Percentiles rank a stretch among this genome's conserved stretches.
These are phyloP conservation scores for Sclerotinia spermophila DNA, from an alignment of 2,329 filamentous ascomycete species.

Conservation along the genomic window DNA sequence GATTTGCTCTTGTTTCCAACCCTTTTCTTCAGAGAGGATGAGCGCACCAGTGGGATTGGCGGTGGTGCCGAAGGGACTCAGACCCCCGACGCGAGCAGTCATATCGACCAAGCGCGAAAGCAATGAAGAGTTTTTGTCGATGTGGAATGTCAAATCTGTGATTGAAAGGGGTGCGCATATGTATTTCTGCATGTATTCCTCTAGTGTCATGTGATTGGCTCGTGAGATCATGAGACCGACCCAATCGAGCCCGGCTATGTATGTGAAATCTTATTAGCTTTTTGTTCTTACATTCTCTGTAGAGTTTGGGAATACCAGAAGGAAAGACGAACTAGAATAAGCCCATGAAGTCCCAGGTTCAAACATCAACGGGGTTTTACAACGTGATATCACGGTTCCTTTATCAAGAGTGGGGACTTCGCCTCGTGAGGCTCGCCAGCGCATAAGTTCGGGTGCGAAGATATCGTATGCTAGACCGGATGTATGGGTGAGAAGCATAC, in stretches of 20 bases:
- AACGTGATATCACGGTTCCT: not conserved
- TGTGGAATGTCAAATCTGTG: constrained; percentile 23
- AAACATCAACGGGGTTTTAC: constrained; percentile 50
- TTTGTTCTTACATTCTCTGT: not conserved
- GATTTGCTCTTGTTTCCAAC: not conserved
- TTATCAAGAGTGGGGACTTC: constrained; percentile 7
- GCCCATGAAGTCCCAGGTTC: constrained; percentile 61
- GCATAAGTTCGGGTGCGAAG: constrained; percentile 16
- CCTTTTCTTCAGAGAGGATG: not conserved
- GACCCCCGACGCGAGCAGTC: constrained; percentile 14
- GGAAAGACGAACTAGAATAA: constrained; percentile 56
- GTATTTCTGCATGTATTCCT: constrained; percentile 26
- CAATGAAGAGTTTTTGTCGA: constrained; percentile 13
- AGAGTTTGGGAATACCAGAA: not conserved
- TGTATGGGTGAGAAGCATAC: constrained; percentile 31
- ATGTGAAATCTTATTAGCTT: not conserved
- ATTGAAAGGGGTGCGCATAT: constrained; percentile 23
- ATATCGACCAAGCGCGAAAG: constrained; percentile 10
- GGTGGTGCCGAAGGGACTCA: constrained; percentile 7
- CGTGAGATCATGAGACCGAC: constrained; percentile 49
- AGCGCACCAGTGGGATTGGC: not conserved
- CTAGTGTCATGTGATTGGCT: constrained; percentile 22
- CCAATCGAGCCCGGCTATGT: constrained; percentile 47
- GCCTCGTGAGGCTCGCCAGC: constrained; percentile 20
- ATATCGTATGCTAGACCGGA: constrained; percentile 27